Evolutionary conservation across 805 yeast species (phyloP), one percentile per base, ranked within the genome.

Genomic region (Teunomyces kruisii): DNA sequence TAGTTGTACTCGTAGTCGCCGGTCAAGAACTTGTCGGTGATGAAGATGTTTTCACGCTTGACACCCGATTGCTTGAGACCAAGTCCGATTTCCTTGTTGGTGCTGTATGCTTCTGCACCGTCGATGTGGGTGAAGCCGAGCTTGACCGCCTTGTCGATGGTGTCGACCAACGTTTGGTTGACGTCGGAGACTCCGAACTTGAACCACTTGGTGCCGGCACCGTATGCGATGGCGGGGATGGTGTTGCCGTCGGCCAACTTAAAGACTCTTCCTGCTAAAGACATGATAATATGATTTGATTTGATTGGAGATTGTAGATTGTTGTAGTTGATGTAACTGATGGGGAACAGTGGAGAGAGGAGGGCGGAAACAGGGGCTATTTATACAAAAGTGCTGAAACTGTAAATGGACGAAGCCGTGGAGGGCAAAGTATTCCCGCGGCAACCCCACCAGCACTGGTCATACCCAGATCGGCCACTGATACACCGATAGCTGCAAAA

Each of bases 41-140:
- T 62, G 67, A 75, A 84, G 27, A 80, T 49, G 40, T 70, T 64
- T 51, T 67, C 58, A 59, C 82, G 71, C 15, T 65, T 61, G 7
- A 68, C 44, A 4, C 72, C 75, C 0, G 70, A 55, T 40, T 67
- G 57, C 43, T 65, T 67, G 26, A 82, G 49, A 1, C 83, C 86
- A 16, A 60, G 70, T 16, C 77, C 83, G 30, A 81, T 75, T 56
- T 83, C 88, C 3, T 54, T 55, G 46, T 79, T 83, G 8, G 86
- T 83, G 38, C 74, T 71, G 60, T 84, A 84, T 9, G 69, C 64
- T 52, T 83, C 86, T 0, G 89, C 89, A 12, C 84, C 78, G 52
- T 84, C 90, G 36, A 84, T 68, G 56, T 83, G 89, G 38, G 64
- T 72, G 61, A 76, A 80, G 0, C 86, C 85, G n/a, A 60, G 57